These are phyloP conservation scores for Malus asiatica DNA, from an alignment of 306 rosid genomes.

Conservation along the genomic window DNA sequence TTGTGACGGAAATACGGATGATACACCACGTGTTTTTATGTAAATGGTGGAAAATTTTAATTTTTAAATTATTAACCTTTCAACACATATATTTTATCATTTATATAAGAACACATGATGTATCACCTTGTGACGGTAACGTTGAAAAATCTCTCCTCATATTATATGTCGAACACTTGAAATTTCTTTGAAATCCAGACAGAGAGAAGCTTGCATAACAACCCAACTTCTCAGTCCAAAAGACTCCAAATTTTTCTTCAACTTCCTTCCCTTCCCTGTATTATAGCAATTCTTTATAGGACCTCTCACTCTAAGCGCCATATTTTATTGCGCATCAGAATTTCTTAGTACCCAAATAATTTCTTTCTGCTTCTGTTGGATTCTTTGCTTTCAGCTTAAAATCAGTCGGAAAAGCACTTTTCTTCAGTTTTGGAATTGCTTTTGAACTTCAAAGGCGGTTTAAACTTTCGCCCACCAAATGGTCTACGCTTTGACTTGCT, in stretches of 20 bases:
- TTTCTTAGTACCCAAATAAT: neutral
- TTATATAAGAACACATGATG: no score
- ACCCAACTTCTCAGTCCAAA: no score
- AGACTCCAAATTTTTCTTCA: neutral
- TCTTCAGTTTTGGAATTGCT: neutral
- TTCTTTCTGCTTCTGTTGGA: neutral
- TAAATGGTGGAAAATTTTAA: no score
- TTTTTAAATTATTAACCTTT: no score
- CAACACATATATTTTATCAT: fast-evolving
- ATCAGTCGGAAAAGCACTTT: no score
- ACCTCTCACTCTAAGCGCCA: neutral
- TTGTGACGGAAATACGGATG: no score
- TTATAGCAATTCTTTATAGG: neutral
- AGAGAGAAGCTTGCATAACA: no score
- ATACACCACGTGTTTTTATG: no score
- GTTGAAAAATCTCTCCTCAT: neutral
- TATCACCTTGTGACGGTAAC: fast-evolving
- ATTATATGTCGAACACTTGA: neutral
- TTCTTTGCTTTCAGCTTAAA: neutral
- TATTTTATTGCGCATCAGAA: neutral
- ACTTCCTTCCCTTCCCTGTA: neutral
- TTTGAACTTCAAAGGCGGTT: neutral
- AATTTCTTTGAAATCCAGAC: neutral
- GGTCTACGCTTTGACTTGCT: slow-evolving; percentile 13
- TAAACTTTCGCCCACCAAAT: slow-evolving; percentile 6